phyloP scores from a whole-genome alignment of 352 stramenopile species.

The Lagenidium giganteum region DNA sequence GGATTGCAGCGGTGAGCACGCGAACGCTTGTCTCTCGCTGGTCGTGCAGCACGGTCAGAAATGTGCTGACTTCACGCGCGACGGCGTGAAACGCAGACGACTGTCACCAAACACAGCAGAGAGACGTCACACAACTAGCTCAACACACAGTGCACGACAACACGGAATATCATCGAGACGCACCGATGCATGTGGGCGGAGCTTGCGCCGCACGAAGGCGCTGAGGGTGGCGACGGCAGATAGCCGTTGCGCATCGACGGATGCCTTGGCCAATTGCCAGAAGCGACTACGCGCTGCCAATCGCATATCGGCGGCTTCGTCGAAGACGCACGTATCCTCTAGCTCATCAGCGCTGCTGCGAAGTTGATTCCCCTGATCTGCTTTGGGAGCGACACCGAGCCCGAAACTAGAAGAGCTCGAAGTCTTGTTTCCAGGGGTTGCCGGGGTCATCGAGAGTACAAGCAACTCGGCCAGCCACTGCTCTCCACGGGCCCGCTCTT shows the following conservation, averaged over 20 bases:
- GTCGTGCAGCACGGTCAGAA: conserved; percentile 21
- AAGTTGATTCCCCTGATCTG: too few species aligned
- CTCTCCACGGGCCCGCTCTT: conserved; percentile 39
- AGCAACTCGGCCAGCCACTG: conserved; percentile 50
- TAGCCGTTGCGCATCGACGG: conserved; percentile 12
- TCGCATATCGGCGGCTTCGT: conserved; percentile 34
- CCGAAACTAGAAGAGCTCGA: too few species aligned
- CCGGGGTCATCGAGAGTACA: too few species aligned
- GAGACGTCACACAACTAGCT: not conserved
- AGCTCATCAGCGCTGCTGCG: conserved; percentile 20
- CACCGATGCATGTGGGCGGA: conserved; percentile 24
- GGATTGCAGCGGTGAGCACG: conserved; percentile 26
- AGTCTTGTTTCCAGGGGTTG: too few species aligned
- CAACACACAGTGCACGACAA: not conserved
- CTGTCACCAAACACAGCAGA: not conserved
- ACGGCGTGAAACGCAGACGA: not conserved
- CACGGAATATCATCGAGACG: conserved; percentile 3
- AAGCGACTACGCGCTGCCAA: conserved; percentile 27
- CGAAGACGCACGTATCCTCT: conserved; percentile 44
- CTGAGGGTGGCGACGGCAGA: too few species aligned
- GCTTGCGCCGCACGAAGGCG: conserved; percentile 30
- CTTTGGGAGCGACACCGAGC: not conserved
- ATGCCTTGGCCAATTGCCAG: conserved; percentile 28
- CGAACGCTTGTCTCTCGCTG: conserved; percentile 19
- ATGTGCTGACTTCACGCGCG: conserved; percentile 32